Percentiles rank a stretch among this genome's conserved stretches.
phyloP scores from a whole-genome alignment of 139 green algal species.

The Coelastrella sp. region DNA sequence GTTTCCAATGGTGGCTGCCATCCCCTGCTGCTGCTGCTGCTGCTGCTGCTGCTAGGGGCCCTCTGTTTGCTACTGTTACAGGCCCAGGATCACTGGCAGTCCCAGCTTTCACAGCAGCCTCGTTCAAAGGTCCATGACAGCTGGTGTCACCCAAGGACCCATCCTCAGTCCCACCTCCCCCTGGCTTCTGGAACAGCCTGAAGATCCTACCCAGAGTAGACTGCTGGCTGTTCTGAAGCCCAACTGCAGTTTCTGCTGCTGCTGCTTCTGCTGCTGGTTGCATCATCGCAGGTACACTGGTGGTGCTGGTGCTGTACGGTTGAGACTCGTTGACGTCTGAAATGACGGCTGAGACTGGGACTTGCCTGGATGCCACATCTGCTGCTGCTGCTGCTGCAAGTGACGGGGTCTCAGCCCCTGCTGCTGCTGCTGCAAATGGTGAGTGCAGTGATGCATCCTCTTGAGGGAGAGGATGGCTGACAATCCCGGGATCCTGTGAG shows the following conservation, averaged over 20 bases:
- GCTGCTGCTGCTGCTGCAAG: background rate
- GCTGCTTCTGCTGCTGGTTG: constrained; percentile 7
- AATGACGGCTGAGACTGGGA: too few relatives aligned
- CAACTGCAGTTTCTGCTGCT: background rate
- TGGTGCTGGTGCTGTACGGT: background rate
- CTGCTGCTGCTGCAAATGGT: background rate
- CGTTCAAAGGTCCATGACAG: background rate
- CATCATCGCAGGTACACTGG: background rate
- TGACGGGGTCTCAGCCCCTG: background rate
- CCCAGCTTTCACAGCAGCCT: background rate
- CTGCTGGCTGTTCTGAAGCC: too few relatives aligned
- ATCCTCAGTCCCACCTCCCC: background rate
- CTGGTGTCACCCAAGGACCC: background rate
- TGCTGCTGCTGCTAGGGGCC: constrained; percentile 6
- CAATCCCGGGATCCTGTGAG: background rate
- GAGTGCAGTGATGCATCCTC: background rate
- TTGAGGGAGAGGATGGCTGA: background rate
- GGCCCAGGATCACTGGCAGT: background rate
- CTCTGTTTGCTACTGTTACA: background rate
- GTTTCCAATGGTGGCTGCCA: background rate
- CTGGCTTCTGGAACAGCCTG: background rate
- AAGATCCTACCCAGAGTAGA: too few relatives aligned
- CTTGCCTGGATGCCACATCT: background rate
- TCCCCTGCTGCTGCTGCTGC: background rate
- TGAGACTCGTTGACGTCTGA: background rate